Base-by-base conservation (phyloP, 2,329 filamentous ascomycete species). In the Trichoderma koningiopsis region DNA sequence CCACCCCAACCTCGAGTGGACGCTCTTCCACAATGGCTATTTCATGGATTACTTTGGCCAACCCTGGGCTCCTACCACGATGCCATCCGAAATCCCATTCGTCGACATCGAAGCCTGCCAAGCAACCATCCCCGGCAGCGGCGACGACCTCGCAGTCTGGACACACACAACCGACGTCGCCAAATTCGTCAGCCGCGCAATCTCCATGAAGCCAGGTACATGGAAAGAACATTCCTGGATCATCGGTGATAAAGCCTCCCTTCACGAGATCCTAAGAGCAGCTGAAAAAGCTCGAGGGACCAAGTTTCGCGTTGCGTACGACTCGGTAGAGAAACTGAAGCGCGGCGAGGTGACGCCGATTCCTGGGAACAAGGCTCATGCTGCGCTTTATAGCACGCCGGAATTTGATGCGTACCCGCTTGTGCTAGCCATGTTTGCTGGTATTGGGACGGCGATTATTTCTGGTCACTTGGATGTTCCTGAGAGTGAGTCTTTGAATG, bases 21-120 rank as follows among this genome's bases (percentile, higher is more conserved):
- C 53, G 7, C 53, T 57, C 11, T 57, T 57, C 16, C 53, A 57
- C 53, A 57, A 57, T 5, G 53, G 53, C 53, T 57, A 57, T 8
- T 57, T 57, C n/a, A 57, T 57, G 53, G 53, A 57, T 5, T 57
- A 57, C n/a, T 57, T 57, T 11, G 53, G 53, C 6, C 53, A 57
- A 4, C 53, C 53, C 4, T 57, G 53, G 53, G 53, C 53, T 19
- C 53, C 53, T 22, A 57, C 53, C 1, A 19, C 24, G 0, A 57
- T 57, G 53, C 53, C 53, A 0, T 57, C 53, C 5, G 53, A 57
- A 33, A 29, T 57, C 3, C 53, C 53, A 3, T 57, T 57, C 22
- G 53, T 57, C 29, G 53, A 57, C n/a, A 57, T 57, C 16, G 53
- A 57, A 3, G 53, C 53, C 29, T 57, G 53, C 53, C 14, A 57